Evolutionary conservation across 148 eudicot genomes (phyloP).

Genomic region (Vaccinium corymbosum): DNA sequence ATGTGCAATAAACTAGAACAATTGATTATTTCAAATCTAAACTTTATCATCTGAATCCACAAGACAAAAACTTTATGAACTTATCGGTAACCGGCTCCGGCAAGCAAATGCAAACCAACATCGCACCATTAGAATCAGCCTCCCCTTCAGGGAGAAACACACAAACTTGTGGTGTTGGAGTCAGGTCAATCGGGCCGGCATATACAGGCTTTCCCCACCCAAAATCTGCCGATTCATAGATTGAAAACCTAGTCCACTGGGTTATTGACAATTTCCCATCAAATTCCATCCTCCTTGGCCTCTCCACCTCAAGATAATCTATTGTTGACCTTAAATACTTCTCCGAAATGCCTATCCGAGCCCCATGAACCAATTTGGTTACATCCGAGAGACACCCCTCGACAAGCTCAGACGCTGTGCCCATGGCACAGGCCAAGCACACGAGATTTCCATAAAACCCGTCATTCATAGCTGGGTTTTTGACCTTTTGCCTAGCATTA

Average conservation of each 20-base stretch:
- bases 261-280: conserved; percentile 85
- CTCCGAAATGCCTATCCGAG: conserved; percentile 58
- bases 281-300: conserved; percentile 82
- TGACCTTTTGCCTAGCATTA: conserved; percentile 66
- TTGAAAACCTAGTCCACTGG: conserved; percentile 89
- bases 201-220: conserved; percentile 83
- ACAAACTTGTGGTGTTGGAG: conserved; percentile 91
- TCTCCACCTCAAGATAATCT: conserved; percentile 57
- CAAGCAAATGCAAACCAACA: conserved; percentile 88
- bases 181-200: conserved; percentile 88
- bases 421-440: conserved; percentile 68
- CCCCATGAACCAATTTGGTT: conserved; percentile 53
- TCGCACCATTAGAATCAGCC: conserved; percentile 39
- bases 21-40: background rate
- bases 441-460: conserved; percentile 91
- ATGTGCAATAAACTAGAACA: background rate
- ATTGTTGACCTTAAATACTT: conserved; percentile 74
- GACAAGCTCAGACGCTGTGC: conserved; percentile 47
- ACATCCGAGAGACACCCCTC: conserved; percentile 32
- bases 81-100: conserved; percentile 53
- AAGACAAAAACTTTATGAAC: conserved; percentile 46
- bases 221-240: conserved; percentile 87
- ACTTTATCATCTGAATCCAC: conserved; percentile 7
- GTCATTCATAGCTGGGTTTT: conserved; percentile 43
- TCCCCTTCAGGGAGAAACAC: conserved; percentile 70